Conservation (phyloP, 225 moss, liverwort and hornwort species). For the Straminergon stramineum region DNA sequence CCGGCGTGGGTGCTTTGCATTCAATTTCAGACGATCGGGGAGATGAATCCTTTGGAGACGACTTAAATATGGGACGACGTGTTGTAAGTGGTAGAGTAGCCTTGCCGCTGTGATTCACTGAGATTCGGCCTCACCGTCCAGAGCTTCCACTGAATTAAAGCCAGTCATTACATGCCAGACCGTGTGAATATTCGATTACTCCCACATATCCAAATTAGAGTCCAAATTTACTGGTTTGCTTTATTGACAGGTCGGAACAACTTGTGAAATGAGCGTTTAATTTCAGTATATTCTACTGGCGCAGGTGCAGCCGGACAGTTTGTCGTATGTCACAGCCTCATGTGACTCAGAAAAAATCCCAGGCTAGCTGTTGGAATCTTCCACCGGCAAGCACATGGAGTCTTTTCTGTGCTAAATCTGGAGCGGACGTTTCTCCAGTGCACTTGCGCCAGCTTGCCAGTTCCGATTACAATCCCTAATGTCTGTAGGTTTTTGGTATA, state of each 20-base stretch:
- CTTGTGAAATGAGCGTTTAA: not conserved
- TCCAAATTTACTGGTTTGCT: not conserved
- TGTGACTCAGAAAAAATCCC: not conserved
- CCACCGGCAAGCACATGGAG: not conserved
- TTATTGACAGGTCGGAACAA: not conserved
- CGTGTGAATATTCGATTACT: not conserved
- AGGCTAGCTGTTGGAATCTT: not conserved
- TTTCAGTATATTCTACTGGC: not conserved
- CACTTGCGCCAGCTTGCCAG: not conserved
- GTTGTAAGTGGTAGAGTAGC: too few relatives aligned
- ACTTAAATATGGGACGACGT: too few relatives aligned
- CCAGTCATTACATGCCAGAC: not conserved
- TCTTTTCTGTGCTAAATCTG: not conserved
- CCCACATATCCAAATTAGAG: not conserved
- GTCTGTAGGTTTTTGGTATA: not conserved
- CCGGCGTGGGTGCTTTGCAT: too few relatives aligned
- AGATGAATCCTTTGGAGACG: too few relatives aligned
- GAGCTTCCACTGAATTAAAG: not conserved
- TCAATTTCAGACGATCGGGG: too few relatives aligned
- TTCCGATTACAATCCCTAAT: not conserved
- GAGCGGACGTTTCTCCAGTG: not conserved
- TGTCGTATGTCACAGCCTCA: not conserved
- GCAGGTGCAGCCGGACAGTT: not conserved
- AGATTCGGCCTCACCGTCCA: too few relatives aligned
- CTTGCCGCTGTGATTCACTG: too few relatives aligned